Percentiles rank a stretch among this genome's conserved stretches.
Evolutionary conservation across 805 yeast species (phyloP).

Genomic region (Ogataea naganishii): DNA sequence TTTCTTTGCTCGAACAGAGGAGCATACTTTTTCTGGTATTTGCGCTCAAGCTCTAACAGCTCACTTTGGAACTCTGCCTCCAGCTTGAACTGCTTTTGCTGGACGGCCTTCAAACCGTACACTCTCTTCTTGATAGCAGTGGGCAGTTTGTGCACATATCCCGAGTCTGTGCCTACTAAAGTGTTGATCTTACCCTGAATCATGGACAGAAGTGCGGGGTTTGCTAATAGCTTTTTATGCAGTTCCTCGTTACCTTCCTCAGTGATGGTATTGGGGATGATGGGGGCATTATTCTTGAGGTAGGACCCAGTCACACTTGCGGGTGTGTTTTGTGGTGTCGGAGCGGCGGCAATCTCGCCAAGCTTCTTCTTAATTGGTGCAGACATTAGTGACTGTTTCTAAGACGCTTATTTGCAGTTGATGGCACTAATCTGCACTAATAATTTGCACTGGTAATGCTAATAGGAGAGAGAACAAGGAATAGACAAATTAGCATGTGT

Average conservation of each 20-base stretch:
- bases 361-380: constrained; percentile 74
- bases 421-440: neutral
- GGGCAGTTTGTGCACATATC: constrained; percentile 76
- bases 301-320: constrained; percentile 75
- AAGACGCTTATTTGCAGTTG: neutral
- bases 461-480: neutral
- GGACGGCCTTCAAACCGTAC: constrained; percentile 73
- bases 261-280: constrained; percentile 60
- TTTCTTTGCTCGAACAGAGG: constrained; percentile 73
- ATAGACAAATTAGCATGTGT: neutral
- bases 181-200: constrained; percentile 84
- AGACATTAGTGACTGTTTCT: constrained; percentile 50
- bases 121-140: constrained; percentile 65
- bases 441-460: neutral
- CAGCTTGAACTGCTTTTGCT: constrained; percentile 67
- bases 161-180: constrained; percentile 79
- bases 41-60: constrained; percentile 76
- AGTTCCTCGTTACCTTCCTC: constrained; percentile 47
- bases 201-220: constrained; percentile 76
- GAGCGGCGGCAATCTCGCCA: constrained; percentile 82
- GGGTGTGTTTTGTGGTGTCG: constrained; percentile 98
- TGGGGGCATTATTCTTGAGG: constrained; percentile 50
- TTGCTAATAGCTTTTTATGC: constrained; percentile 38
- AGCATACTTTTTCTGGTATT: constrained; percentile 59
- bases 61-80: constrained; percentile 92